Evolutionary conservation across 2,329 filamentous ascomycete species (phyloP), one percentile per base, ranked within the genome.

Genomic region (Orbilia javanica): DNA sequence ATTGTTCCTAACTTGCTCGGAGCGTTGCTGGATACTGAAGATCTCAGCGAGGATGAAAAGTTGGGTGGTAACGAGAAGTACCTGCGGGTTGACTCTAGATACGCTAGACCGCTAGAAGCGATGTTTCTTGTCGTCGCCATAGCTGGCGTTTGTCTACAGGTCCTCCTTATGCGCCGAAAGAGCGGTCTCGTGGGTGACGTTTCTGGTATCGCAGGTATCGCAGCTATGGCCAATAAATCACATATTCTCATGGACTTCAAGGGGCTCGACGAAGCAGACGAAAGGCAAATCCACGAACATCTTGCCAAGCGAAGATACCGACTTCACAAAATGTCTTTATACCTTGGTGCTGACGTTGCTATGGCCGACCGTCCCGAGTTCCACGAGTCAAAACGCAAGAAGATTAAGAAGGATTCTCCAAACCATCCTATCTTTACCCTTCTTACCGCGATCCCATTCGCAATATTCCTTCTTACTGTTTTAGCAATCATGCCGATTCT

Each of bases 161-260:
- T 87, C 80, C 86, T 90, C 76, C 87, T 93, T 50, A 87, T 88
- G 69, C 86, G 86, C 15, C 86, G 91, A 22, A 89, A 88, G 44
- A 91, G 90, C 2, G 91, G 91, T 0, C 85, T 93, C 15, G 83
- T 89, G 2, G 88, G 88, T 4, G 90, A 93, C 82, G 91, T 92
- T 5, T 90, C 89, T 80, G 91, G 91, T 4, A 92, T 93, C 64
- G 90, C 91, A 1, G 91, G 91, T 1, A 86, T 93, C 42, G 91
- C 91, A 4, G 89, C 91, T 70, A 93, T 93, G 91, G 91, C 91
- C 8, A 91, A 92, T 1, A 88, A 89, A 78, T 90, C 88, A 79
- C 91, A 93, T 80, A 92, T 93, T 82, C 84, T 93, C 79, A 90
- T 89, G 84, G 91, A 93, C 82, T 93, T 93, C 82, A 89, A 89